phyloP scores from a whole-genome alignment of 805 yeast species.

The Pichia phayaonensis region DNA sequence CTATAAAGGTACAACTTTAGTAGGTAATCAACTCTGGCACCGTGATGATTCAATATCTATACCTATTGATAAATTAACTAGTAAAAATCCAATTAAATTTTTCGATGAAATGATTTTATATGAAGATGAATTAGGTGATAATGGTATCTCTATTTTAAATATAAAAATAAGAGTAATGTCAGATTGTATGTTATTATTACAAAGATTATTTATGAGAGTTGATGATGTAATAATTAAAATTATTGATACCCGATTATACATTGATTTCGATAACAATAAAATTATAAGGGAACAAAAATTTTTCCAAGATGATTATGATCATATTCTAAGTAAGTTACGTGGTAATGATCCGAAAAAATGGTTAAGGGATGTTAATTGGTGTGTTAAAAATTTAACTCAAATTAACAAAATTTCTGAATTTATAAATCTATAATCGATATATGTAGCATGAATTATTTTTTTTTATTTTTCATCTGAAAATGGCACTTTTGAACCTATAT shows the following conservation, averaged over 20 bases:
- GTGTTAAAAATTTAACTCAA: constrained; percentile 36
- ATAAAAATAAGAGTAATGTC: constrained; percentile 88
- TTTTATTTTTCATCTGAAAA: too few species aligned
- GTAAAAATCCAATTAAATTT: constrained; percentile 74
- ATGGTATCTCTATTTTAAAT: constrained; percentile 75
- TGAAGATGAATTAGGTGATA: constrained; percentile 96
- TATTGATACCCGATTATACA: constrained; percentile 74
- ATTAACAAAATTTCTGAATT: not conserved
- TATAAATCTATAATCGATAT: not conserved
- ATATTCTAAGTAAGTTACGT: constrained; percentile 29
- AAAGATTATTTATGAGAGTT: constrained; percentile 77
- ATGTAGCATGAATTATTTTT: not conserved
- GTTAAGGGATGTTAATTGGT: constrained; percentile 84
- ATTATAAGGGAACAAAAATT: constrained; percentile 73
- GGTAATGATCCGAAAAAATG: constrained; percentile 56
- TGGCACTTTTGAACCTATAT: too few species aligned
- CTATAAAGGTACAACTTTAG: constrained; percentile 54
- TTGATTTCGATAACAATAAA: constrained; percentile 60
- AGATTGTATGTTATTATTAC: constrained; percentile 61
- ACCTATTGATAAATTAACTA: constrained; percentile 65
- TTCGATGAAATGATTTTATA: constrained; percentile 83
- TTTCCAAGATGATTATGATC: constrained; percentile 50
- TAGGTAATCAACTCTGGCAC: constrained; percentile 10
- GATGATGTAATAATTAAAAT: constrained; percentile 84
- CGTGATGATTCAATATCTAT: constrained; percentile 32